A percentile compares a stretch with the other conserved stretches of the same genome.
Evolutionary conservation across 306 rosid species (phyloP).

Genomic region (Morella rubra): DNA sequence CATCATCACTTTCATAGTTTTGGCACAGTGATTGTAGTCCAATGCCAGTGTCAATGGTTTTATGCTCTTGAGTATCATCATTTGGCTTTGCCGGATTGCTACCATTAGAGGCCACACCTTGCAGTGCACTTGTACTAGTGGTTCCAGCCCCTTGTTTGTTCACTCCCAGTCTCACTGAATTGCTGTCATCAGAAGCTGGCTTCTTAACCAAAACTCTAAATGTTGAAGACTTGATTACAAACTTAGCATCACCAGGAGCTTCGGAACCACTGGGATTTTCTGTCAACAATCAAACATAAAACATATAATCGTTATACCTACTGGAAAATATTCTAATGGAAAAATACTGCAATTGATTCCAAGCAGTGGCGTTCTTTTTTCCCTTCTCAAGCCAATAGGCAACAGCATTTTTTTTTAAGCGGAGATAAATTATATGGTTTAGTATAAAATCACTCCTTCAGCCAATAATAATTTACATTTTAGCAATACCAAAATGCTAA

Average conservation of each 20-base stretch:
- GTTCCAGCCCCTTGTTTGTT: neutral
- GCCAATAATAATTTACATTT: neutral
- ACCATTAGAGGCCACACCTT: neutral
- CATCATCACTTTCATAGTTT: neutral
- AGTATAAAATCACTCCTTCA: too few relatives aligned
- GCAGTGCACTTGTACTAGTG: neutral
- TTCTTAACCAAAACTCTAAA: constrained; percentile 54
- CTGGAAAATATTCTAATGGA: too few relatives aligned
- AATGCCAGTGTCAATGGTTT: neutral
- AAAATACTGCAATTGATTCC: too few relatives aligned
- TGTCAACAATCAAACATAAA: constrained; percentile 32
- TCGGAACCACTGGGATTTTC: constrained; percentile 37
- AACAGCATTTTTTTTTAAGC: too few relatives aligned
- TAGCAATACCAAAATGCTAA: too few relatives aligned
- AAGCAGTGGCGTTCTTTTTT: too few relatives aligned
- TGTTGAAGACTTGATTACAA: constrained; percentile 39
- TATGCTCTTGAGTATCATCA: neutral
- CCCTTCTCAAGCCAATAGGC: too few relatives aligned
- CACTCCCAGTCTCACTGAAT: constrained; percentile 15
- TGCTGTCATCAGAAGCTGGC: constrained; percentile 34
- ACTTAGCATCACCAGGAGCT: constrained; percentile 28
- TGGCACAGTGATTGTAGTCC: too few relatives aligned
- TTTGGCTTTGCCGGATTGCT: neutral
- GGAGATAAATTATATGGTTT: too few relatives aligned
- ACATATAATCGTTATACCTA: neutral